phyloP scores from a whole-genome alignment of 1,139 yeast genomes.

The Yamadazyma jaroonii region DNA sequence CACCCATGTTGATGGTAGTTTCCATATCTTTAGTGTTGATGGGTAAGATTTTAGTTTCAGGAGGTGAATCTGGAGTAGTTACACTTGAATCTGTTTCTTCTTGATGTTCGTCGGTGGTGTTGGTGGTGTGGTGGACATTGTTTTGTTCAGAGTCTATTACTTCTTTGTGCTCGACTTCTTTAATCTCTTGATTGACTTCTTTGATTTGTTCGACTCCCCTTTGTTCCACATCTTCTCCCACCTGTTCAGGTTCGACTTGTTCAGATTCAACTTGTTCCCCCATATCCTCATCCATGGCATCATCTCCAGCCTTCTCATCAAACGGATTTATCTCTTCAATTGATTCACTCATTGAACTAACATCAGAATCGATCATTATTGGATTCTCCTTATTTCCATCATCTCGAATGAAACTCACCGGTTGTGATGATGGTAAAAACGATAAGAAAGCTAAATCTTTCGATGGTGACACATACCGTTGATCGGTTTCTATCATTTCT shows the following conservation, averaged over 20 bases:
- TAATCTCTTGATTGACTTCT: neutral
- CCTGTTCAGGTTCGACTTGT: too few species aligned
- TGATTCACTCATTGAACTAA: slow-evolving; percentile 7
- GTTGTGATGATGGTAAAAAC: slow-evolving; percentile 70
- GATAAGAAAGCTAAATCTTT: slow-evolving; percentile 87
- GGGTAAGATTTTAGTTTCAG: slow-evolving; percentile 23
- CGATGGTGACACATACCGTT: slow-evolving; percentile 74
- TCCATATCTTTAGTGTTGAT: slow-evolving; percentile 66
- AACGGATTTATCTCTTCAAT: slow-evolving; percentile 10
- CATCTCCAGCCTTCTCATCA: slow-evolving; percentile 5
- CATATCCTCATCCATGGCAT: neutral
- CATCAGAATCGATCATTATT: slow-evolving; percentile 11
- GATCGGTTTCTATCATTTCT: slow-evolving; percentile 62
- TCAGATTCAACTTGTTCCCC: too few species aligned
- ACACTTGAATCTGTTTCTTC: neutral
- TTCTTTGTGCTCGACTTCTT: neutral
- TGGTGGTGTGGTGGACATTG: too few species aligned
- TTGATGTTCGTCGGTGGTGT: too few species aligned
- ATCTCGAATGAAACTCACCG: slow-evolving; percentile 48
- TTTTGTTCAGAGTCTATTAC: neutral
- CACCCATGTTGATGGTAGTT: slow-evolving; percentile 73
- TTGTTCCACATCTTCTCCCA: neutral
- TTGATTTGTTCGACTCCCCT: neutral
- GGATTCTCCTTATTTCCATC: slow-evolving; percentile 9
- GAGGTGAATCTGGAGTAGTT: slow-evolving; percentile 4